A percentile compares a stretch with the other conserved stretches of the same genome.
Evolutionary conservation across 139 green algal species (phyloP).

Genomic region (Eudorina sp.): DNA sequence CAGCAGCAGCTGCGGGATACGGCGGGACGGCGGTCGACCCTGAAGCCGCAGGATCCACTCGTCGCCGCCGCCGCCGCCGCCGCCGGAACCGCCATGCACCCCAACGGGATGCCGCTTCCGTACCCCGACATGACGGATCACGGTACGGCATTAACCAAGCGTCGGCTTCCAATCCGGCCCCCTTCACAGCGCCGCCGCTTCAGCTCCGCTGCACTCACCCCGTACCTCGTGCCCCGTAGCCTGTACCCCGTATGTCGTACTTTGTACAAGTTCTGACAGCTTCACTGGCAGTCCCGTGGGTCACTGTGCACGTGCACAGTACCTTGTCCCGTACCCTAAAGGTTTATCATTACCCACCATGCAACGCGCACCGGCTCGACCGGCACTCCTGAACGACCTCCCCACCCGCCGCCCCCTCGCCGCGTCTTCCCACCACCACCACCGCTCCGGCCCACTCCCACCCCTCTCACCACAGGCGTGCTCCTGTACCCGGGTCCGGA

Average conservation of each 20-base stretch:
- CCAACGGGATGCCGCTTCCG: neutral
- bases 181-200: neutral
- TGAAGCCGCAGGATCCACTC: neutral
- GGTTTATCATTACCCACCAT: no score
- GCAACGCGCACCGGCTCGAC: no score
- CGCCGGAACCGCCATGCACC: neutral
- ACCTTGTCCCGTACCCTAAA: no score
- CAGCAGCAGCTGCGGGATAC: no score
- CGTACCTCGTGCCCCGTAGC: neutral
- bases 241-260: neutral
- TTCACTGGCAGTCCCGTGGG: no score
- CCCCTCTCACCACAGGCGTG: neutral
- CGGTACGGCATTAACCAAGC: neutral
- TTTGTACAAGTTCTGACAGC: neutral
- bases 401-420: no score
- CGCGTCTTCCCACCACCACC: neutral
- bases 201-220: neutral
- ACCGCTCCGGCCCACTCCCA: no score
- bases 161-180: neutral
- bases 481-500: neutral
- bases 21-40: no score
- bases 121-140: constrained; percentile 4
- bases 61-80: neutral
- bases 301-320: no score
- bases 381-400: no score